Conservation (phyloP, 306 rosid genomes). For the Quercus ilex region DNA sequence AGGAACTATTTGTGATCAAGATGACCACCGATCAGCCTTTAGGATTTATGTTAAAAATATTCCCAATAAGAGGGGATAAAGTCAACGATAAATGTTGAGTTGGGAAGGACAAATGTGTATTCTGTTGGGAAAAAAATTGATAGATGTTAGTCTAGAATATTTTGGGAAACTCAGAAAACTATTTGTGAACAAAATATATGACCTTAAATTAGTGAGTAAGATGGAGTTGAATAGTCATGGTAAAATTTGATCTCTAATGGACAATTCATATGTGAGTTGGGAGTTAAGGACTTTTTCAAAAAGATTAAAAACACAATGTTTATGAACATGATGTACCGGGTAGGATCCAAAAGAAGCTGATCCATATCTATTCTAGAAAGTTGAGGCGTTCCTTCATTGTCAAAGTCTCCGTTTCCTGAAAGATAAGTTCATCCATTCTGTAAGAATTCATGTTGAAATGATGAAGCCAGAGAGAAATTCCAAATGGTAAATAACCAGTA, state of each 20-base stretch:
- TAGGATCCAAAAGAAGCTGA: conserved; percentile 41
- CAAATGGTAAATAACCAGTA: conserved; percentile 25
- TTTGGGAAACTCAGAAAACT: background rate
- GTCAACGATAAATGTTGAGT: background rate
- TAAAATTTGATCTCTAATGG: background rate
- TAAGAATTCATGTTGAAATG: background rate
- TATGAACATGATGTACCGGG: conserved; percentile 44
- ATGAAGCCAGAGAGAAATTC: background rate
- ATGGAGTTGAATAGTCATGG: background rate
- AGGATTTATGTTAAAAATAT: background rate
- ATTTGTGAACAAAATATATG: background rate
- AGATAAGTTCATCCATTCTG: conserved; percentile 24
- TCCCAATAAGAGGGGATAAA: background rate
- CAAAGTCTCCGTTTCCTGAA: conserved; percentile 35
- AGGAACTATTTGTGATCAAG: background rate
- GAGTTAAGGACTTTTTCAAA: background rate
- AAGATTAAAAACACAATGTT: background rate
- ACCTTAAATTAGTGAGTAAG: background rate
- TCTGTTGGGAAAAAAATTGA: background rate
- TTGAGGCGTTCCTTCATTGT: conserved; percentile 24
- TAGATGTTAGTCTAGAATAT: background rate
- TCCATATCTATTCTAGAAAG: conserved; percentile 49
- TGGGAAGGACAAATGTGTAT: conserved; percentile 2
- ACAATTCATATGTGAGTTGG: background rate
- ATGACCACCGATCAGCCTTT: background rate